These are phyloP conservation scores for Nepenthes gracilis DNA, from an alignment of 148 eudicot genomes.

Conservation along the genomic window DNA sequence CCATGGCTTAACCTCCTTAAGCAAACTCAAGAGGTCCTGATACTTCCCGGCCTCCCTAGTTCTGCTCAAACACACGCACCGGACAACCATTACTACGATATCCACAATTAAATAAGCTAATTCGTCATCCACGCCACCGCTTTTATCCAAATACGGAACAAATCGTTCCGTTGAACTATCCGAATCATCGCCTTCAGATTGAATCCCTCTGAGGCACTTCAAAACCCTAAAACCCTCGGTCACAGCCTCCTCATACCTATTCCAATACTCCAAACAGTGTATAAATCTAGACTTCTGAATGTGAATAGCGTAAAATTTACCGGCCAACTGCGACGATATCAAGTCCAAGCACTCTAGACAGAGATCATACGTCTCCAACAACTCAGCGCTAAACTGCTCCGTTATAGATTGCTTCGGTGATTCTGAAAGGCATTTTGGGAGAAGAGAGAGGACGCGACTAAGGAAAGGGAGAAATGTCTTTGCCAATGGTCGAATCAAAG, in stretches of 20 bases:
- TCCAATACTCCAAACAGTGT: conserved; percentile 54
- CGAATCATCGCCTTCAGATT: conserved; percentile 9
- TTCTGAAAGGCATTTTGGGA: conserved; percentile 59
- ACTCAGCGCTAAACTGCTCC: conserved; percentile 5
- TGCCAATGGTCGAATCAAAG: conserved; percentile 43
- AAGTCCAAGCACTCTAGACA: conserved; percentile 43
- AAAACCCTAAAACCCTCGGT: conserved; percentile 47
- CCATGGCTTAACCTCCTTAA: conserved; percentile 52
- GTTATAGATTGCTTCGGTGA: conserved; percentile 28
- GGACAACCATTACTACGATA: conserved; percentile 35
- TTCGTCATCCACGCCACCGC: conserved; percentile 23
- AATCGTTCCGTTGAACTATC: conserved; percentile 8
- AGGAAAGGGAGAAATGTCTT: conserved; percentile 45
- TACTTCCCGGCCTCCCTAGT: conserved; percentile 39
- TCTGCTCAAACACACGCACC: conserved; percentile 35
- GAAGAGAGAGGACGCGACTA: conserved; percentile 27
- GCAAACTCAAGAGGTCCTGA: conserved; percentile 28
- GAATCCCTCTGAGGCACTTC: conserved; percentile 20
- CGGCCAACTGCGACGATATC: conserved; percentile 33
- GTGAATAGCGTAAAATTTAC: conserved; percentile 42
- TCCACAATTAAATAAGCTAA: conserved; percentile 45
- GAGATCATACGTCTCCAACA: conserved; percentile 33
- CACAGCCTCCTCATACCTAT: conserved; percentile 36
- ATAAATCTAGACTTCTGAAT: conserved; percentile 43
- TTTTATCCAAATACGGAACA: conserved; percentile 26